A percentile compares a stretch with the other conserved stretches of the same genome.
Evolutionary conservation across 1,284 basidiomycete species (phyloP).

Genomic region (Cystobasidium pallidum): DNA sequence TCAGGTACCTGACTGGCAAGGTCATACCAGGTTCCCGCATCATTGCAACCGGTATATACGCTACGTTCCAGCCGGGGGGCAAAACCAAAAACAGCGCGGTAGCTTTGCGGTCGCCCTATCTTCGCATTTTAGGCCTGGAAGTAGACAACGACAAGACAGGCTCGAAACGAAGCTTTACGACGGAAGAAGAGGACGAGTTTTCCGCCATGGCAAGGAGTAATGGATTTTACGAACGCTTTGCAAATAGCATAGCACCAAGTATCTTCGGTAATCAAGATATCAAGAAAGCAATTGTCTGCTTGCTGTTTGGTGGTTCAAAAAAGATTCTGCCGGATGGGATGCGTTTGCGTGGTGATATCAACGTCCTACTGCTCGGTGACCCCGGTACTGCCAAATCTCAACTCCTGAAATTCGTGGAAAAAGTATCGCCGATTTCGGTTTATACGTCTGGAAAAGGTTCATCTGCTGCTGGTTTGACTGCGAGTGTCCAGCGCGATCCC

Average conservation of each 20-base stretch:
- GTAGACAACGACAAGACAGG: constrained; percentile 71
- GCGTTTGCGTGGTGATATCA: constrained; percentile 96
- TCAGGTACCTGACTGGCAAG: constrained; percentile 75
- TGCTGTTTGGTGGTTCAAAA: constrained; percentile 97
- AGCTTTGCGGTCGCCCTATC: constrained; percentile 90
- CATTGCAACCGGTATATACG: constrained; percentile 94
- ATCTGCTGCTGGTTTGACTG: constrained; percentile 96
- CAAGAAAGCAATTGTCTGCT: constrained; percentile 94
- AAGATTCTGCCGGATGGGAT: constrained; percentile 97
- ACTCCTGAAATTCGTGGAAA: constrained; percentile 96
- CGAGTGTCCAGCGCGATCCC: constrained; percentile 92
- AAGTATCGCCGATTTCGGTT: constrained; percentile 95
- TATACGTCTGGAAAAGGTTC: constrained; percentile 98
- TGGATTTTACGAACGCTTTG: constrained; percentile 90
- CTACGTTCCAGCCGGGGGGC: constrained; percentile 78
- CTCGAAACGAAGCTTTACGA: constrained; percentile 73
- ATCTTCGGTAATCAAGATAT: constrained; percentile 97
- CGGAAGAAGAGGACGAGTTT: constrained; percentile 96
- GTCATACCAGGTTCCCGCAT: constrained; percentile 94
- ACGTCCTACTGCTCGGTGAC: constrained; percentile 92
- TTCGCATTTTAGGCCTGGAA: constrained; percentile 90
- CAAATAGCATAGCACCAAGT: constrained; percentile 91
- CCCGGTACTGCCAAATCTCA: constrained; percentile 98
- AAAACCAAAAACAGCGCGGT: constrained; percentile 74
- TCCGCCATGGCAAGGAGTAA: constrained; percentile 77